A percentile compares a stretch with the other conserved stretches of the same genome.
Conservation (phyloP, 2,329 filamentous ascomycete genomes). For the Pezicula carpinea region DNA sequence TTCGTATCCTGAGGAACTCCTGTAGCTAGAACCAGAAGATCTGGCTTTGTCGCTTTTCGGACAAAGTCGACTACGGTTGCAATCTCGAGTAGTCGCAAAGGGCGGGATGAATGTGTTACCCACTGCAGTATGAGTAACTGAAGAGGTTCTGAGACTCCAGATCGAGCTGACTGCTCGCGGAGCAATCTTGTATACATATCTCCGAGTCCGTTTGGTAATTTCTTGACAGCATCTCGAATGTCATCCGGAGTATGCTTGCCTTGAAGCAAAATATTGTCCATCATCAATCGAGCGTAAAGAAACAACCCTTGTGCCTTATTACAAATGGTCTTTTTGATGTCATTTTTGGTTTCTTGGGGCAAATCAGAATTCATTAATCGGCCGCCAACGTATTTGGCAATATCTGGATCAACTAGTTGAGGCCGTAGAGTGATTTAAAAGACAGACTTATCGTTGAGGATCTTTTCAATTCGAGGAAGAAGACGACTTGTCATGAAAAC, state of each 20-base stretch:
- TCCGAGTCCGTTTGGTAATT: slow-evolving; percentile 1
- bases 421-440: slow-evolving; percentile 34
- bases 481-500: slow-evolving; percentile 38
- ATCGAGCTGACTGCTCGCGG: slow-evolving; percentile 1
- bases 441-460: slow-evolving; percentile 23
- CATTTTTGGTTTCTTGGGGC: slow-evolving; percentile 5
- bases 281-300: slow-evolving; percentile 18
- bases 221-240: neutral
- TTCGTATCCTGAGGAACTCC: slow-evolving; percentile 4
- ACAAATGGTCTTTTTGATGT: neutral
- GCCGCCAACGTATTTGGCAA: slow-evolving; percentile 26
- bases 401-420: slow-evolving; percentile 34
- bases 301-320: slow-evolving; percentile 13
- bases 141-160: neutral
- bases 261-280: slow-evolving; percentile 10
- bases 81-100: slow-evolving; percentile 14
- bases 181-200: slow-evolving; percentile 8
- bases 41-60: neutral
- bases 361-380: slow-evolving; percentile 6
- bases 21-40: neutral
- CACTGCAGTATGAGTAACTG: slow-evolving; percentile 7
- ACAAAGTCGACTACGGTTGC: slow-evolving; percentile 1
- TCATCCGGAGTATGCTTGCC: too few species aligned
- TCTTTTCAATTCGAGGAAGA: slow-evolving; percentile 28
- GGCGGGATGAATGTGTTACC: slow-evolving; percentile 16